Evolutionary conservation across 2,329 filamentous ascomycete species (phyloP), one percentile per base, ranked within the genome.

Genomic region (Aspergillus spinulosporus): DNA sequence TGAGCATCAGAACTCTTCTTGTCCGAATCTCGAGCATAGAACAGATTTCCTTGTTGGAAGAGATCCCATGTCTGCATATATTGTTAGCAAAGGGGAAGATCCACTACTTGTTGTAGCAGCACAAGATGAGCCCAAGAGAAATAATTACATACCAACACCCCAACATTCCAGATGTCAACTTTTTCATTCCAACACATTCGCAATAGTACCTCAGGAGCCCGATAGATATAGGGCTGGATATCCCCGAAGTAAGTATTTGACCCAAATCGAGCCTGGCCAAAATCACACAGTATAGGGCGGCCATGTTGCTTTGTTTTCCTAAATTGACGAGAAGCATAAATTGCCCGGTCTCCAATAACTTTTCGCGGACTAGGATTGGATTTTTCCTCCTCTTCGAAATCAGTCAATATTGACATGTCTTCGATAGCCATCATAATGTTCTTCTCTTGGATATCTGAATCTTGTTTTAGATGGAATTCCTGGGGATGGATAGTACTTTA

Each of bases 361-460:
- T 72, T 74, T 48, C 65, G 61, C 15, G 66, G 67, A 21, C 66
- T 66, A 5, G 69, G 69, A 34, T 66, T 59, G 14, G 65, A 52
- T 21, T 15, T 52, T 44, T 66, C 68, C 59, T 54, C 57, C 57
- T 45, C 57, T n/a, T 62, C 65, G 56, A 73, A 70, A 42, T 67
- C 60, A 5, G 62, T 61, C 7, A 74, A 62, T 44, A 68, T 66
- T 5, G 62, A 60, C 15, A 54, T 55, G 40, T 71, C 65, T 31
- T 69, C 69, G 0, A 75, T 51, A 3, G 61, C 66, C 45, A 73
- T 66, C 59, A 78, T 69, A 12, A 78, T 67, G 54, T 78, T 78
- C 52, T 75, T 69, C 0, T 72, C 68, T 50, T 77, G 77, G 28
- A 78, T 62, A 63, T 78, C 75, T 68, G 32, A 11, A 58, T 29